Conservation (phyloP, 257 asterid genomes). For the Ligustrum vulgare region DNA sequence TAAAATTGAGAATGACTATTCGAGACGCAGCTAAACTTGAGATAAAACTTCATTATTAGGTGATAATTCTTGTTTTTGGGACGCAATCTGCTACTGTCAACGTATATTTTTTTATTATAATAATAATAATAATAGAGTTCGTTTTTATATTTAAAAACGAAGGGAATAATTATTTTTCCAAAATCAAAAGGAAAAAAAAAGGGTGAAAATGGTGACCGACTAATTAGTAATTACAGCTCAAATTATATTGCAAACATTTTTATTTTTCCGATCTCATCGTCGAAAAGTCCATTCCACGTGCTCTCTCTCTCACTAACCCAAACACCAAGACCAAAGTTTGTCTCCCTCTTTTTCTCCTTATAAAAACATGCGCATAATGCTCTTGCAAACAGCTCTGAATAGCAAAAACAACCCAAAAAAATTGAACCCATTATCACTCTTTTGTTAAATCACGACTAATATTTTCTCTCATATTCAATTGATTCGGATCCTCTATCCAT, state of each 20-base stretch:
- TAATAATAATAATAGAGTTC: too few species aligned
- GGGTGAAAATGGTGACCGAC: too few species aligned
- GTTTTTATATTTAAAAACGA: too few species aligned
- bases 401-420: neutral
- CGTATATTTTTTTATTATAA: too few species aligned
- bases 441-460: neutral
- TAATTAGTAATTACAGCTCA: too few species aligned
- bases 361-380: neutral
- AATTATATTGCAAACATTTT: too few species aligned
- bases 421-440: neutral
- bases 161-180: neutral
- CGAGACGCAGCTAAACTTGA: too few species aligned
- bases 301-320: neutral
- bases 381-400: slow-evolving; percentile 6
- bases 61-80: too few species aligned
- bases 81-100: too few species aligned
- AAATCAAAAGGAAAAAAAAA: neutral
- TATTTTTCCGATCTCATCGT: neutral
- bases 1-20: too few species aligned
- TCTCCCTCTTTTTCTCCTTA: neutral
- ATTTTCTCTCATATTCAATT: neutral
- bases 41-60: too few species aligned
- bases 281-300: slow-evolving; percentile 59
- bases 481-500: neutral
- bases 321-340: neutral